phyloP scores from a whole-genome alignment of 306 rosid genomes.

The Lithocarpus polystachyus region DNA sequence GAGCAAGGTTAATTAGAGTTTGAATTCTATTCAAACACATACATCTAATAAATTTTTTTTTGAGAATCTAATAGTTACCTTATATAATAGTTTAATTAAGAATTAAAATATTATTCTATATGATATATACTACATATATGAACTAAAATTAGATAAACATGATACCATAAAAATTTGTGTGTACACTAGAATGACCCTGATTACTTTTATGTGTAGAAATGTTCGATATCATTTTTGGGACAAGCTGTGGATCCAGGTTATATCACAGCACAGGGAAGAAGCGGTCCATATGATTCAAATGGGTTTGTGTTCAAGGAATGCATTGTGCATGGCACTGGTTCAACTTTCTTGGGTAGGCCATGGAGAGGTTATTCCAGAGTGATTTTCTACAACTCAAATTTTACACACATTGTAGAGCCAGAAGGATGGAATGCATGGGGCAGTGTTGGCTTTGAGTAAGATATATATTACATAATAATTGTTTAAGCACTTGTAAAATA shows the following conservation, averaged over 20 bases:
- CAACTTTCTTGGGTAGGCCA: constrained; percentile 71
- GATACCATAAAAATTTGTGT: not conserved
- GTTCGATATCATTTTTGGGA: constrained; percentile 50
- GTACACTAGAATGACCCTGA: too few species aligned
- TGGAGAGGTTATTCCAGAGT: constrained; percentile 79
- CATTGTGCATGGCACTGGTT: constrained; percentile 46
- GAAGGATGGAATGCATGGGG: constrained; percentile 63
- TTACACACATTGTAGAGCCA: constrained; percentile 47
- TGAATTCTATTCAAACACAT: too few species aligned
- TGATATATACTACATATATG: not conserved
- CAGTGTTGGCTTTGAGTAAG: constrained; percentile 38
- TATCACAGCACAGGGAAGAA: constrained; percentile 83
- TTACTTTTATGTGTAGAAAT: constrained; percentile 27
- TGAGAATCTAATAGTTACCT: too few species aligned
- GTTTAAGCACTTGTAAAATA: not conserved
- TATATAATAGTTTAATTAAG: too few species aligned
- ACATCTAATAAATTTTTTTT: too few species aligned
- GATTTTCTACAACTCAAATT: constrained; percentile 46
- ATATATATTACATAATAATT: not conserved
- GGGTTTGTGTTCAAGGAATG: constrained; percentile 78
- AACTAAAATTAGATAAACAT: not conserved
- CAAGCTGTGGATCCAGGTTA: constrained; percentile 37
- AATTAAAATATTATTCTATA: too few species aligned
- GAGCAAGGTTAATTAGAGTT: too few species aligned
- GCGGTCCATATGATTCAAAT: constrained; percentile 28